These are phyloP conservation scores for Murraya koenigii DNA, from an alignment of 345 rosid species.

Conservation along the genomic window DNA sequence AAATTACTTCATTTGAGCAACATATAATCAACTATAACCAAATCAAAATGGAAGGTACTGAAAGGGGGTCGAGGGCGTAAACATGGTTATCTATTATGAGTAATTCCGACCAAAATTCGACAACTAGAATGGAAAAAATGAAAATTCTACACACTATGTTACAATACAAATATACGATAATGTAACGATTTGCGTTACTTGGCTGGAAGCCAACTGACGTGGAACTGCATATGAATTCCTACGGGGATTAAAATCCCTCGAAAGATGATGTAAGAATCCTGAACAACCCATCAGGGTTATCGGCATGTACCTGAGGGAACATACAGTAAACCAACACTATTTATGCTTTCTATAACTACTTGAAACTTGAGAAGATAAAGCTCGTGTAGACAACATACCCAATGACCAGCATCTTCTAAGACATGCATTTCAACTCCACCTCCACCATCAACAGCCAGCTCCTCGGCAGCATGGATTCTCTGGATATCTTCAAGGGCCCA, in stretches of 20 bases:
- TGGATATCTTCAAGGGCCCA: slow-evolving; percentile 96
- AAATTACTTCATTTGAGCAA: not conserved
- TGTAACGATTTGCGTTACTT: not conserved
- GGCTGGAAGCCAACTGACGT: not conserved
- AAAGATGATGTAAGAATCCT: slow-evolving; percentile 82
- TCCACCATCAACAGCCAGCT: slow-evolving; percentile 81
- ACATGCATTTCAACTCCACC: slow-evolving; percentile 96
- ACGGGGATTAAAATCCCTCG: slow-evolving; percentile 39
- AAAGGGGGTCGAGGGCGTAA: not conserved
- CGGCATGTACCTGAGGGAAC: slow-evolving; percentile 71
- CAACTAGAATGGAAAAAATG: not conserved
- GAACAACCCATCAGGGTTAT: slow-evolving; percentile 95
- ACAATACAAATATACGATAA: not conserved
- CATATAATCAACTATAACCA: not conserved
- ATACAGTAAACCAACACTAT: not conserved
- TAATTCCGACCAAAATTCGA: not conserved
- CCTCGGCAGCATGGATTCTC: slow-evolving; percentile 89
- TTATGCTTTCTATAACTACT: not conserved
- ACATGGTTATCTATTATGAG: not conserved
- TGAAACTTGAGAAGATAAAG: slow-evolving; percentile 5
- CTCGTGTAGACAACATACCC: slow-evolving; percentile 49
- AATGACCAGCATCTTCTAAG: slow-evolving; percentile 95
- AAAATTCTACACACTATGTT: not conserved
- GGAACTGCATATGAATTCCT: not conserved
- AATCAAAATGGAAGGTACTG: not conserved